These are phyloP conservation scores for Zygoascus biomembranicola DNA, from an alignment of 805 yeast genomes.

Conservation along the genomic window DNA sequence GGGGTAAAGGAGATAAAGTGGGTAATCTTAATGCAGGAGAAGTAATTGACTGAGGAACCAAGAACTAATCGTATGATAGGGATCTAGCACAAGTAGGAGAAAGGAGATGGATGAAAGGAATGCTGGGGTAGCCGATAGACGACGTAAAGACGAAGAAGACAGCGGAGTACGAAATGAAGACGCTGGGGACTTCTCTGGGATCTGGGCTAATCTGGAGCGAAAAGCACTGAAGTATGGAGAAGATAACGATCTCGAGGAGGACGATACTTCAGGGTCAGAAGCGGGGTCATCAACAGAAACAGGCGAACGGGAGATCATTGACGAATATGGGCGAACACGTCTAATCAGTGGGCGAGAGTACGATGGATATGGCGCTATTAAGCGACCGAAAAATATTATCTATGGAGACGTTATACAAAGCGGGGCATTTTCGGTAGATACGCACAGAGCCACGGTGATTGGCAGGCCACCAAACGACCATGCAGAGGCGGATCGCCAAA, in stretches of 20 bases:
- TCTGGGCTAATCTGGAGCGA: conserved; percentile 6
- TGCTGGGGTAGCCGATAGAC: neutral
- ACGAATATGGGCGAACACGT: conserved; percentile 21
- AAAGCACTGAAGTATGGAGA: neutral
- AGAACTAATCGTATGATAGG: neutral
- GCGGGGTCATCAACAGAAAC: neutral
- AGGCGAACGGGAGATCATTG: conserved; percentile 14
- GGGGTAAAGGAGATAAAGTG: neutral
- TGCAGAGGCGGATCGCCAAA: conserved; percentile 1
- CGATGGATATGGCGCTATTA: neutral
- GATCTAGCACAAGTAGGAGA: neutral
- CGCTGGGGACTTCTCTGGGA: conserved; percentile 1
- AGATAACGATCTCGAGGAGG: neutral
- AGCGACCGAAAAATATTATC: conserved; percentile 10
- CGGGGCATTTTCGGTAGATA: conserved; percentile 12
- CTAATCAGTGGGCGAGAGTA: conserved; percentile 7
- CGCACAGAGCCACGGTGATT: neutral
- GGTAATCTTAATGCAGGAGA: neutral
- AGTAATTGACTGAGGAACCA: neutral
- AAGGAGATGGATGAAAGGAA: neutral
- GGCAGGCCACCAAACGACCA: neutral
- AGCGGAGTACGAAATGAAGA: conserved; percentile 10
- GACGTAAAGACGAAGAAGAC: conserved; percentile 6
- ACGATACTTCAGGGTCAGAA: neutral
- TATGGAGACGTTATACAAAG: conserved; percentile 17